Conservation (phyloP, 768 basidiomycete genomes). For the Cyathus striatus region DNA sequence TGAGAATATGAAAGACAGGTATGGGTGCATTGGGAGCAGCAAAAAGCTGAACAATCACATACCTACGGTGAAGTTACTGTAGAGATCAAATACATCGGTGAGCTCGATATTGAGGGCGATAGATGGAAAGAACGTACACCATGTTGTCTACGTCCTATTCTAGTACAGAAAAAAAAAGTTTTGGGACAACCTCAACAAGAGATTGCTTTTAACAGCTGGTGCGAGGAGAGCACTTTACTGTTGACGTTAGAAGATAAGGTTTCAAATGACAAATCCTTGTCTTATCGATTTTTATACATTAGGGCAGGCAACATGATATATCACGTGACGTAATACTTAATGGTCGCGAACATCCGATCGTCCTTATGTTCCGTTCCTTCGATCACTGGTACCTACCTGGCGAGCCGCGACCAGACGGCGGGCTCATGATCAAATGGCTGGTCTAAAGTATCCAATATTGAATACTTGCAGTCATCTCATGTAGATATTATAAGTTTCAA, state of each 20-base stretch:
- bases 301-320: constrained; percentile 26
- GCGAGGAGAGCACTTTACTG: constrained; percentile 22
- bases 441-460: too few relatives aligned
- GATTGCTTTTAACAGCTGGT: constrained; percentile 26
- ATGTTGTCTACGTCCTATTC: constrained; percentile 56
- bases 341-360: too few relatives aligned
- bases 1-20: constrained; percentile 8
- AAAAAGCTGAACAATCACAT: constrained; percentile 24
- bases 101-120: constrained; percentile 15
- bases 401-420: too few relatives aligned
- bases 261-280: constrained; percentile 30
- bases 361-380: too few relatives aligned
- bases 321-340: constrained; percentile 13
- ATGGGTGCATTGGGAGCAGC: neutral
- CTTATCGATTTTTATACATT: constrained; percentile 33
- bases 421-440: too few relatives aligned
- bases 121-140: constrained; percentile 59
- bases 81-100: constrained; percentile 23
- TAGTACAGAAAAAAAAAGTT: constrained; percentile 15
- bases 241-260: constrained; percentile 34
- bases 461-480: too few relatives aligned
- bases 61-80: constrained; percentile 88
- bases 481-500: too few relatives aligned
- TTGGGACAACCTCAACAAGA: constrained; percentile 22
- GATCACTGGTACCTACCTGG: too few relatives aligned